Percentiles rank a stretch among this genome's conserved stretches.
Conservation (phyloP, 495 filamentous ascomycete genomes). For the Baudoinia panamericana region DNA sequence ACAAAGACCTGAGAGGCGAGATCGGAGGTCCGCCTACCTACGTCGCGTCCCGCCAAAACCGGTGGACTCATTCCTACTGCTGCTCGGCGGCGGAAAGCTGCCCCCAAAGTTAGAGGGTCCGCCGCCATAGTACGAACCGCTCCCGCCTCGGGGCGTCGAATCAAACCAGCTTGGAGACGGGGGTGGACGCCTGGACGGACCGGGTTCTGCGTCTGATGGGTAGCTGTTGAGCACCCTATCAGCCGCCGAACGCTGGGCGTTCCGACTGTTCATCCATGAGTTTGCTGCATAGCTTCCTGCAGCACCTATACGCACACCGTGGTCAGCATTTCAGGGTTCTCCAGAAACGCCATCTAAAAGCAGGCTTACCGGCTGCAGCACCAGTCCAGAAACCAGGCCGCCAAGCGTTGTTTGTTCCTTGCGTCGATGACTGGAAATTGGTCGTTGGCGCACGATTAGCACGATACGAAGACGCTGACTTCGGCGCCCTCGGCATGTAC, state of each 20-base stretch:
- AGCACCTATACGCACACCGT: constrained; percentile 35
- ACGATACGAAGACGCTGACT: constrained; percentile 20
- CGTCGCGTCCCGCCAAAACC: constrained; percentile 83
- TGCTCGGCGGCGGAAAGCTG: constrained; percentile 26
- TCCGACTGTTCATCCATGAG: constrained; percentile 5
- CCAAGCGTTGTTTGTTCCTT: constrained; percentile 40
- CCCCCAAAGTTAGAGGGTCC: constrained; percentile 24
- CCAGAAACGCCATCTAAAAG: neutral
- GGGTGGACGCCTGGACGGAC: too few species aligned
- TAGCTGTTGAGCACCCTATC: neutral
- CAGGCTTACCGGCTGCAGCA: constrained; percentile 33
- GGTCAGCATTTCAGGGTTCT: too few species aligned
- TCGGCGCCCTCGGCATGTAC: constrained; percentile 39
- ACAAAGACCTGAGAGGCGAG: too few species aligned
- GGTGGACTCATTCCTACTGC: constrained; percentile 54
- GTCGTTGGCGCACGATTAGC: constrained; percentile 13
- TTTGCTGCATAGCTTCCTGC: constrained; percentile 57
- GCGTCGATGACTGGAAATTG: constrained; percentile 6
- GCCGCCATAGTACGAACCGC: constrained; percentile 37
- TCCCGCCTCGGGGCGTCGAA: constrained; percentile 33
- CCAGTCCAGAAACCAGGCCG: constrained; percentile 84
- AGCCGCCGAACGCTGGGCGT: constrained; percentile 5
- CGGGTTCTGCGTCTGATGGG: constrained; percentile 1
- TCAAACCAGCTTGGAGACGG: constrained; percentile 14
- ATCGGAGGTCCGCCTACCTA: too few species aligned